Evolutionary conservation across 1,284 basidiomycete species (phyloP).

Genomic region (Meira miltonrushii): DNA sequence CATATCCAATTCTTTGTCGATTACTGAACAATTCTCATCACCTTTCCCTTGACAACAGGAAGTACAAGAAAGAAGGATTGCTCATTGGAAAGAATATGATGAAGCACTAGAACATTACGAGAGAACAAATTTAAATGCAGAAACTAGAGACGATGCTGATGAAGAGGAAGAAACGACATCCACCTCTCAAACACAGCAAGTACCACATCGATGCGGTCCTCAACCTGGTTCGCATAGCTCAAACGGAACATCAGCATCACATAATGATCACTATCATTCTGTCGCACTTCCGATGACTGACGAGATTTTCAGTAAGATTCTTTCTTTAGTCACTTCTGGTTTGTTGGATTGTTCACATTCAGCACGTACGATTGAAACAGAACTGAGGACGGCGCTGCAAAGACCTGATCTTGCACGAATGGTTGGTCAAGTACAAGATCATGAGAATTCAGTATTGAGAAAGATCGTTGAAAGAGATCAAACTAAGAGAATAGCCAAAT

Average conservation of each 20-base stretch:
- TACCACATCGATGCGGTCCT: not conserved
- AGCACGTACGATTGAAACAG: conserved; percentile 24
- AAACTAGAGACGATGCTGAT: no score
- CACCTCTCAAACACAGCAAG: not conserved
- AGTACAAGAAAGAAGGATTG: conserved; percentile 29
- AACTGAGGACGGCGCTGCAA: conserved; percentile 16
- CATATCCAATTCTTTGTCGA: no score
- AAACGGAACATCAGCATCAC: not conserved
- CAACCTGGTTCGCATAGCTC: not conserved
- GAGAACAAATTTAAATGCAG: not conserved
- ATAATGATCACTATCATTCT: conserved; percentile 14
- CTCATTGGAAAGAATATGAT: conserved; percentile 35
- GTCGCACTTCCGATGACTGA: not conserved
- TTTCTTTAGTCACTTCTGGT: conserved; percentile 30
- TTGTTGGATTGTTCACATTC: conserved; percentile 31
- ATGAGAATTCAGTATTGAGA: conserved; percentile 24
- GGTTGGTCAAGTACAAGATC: conserved; percentile 22
- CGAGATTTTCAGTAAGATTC: conserved; percentile 23
- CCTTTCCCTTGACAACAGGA: conserved; percentile 7
- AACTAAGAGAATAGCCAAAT: conserved; percentile 4
- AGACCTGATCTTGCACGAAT: conserved; percentile 15
- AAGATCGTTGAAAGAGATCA: conserved; percentile 27
- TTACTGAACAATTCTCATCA: no score
- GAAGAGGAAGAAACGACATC: not conserved
- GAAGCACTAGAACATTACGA: conserved; percentile 27